Base-by-base conservation (phyloP, 2,329 filamentous ascomycete genomes). In the Colletotrichum sp. region DNA sequence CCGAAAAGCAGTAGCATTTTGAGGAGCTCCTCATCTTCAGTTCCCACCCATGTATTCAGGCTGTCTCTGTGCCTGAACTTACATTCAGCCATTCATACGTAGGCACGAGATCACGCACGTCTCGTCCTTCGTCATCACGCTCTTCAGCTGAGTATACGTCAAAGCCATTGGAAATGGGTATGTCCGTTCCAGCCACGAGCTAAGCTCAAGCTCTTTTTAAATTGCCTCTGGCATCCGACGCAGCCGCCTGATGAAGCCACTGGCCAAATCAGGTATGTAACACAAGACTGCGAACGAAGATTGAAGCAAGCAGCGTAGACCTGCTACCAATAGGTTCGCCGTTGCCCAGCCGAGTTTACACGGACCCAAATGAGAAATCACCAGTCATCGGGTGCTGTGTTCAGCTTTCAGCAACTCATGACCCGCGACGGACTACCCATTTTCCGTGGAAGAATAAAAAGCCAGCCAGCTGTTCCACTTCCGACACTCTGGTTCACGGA, bases 91-190 rank as follows among this genome's bases (percentile, higher is more conserved):
- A 49, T 10, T 10, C 12, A n/a, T n/a, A n/a, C 6, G 18, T 1
- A 12, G 39, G 1, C 4, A 8, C 15, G 15, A 15, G n/a, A 21
- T 21, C n/a, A n/a, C 10, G 6, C 18, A 12, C 7, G 10, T 49
- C n/a, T 1, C 3, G n/a, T 7, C 18, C 1, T 12, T 13, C 44
- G n/a, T 49, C n/a, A 21, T 21, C 10, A 49, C 6, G 0, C 10
- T 49, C 44, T 12, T 49, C 10, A 0, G 4, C 10, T 4, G 44
- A 2, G 10, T 49, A 49, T 49, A 49, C 44, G 6, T 49, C 18
- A 7, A 12, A 26, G 26, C 26, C 6, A 26, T 26, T 26, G 26
- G 26, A 26, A 26, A 26, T 26, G 26, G 26, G 26, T 26, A 26
- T 26, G 26, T 26, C 26, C 26, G 26, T 26, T 26, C 26, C 26